These are phyloP conservation scores for Fraxinus pennsylvanica DNA, from an alignment of 257 asterid genomes.

Conservation along the genomic window DNA sequence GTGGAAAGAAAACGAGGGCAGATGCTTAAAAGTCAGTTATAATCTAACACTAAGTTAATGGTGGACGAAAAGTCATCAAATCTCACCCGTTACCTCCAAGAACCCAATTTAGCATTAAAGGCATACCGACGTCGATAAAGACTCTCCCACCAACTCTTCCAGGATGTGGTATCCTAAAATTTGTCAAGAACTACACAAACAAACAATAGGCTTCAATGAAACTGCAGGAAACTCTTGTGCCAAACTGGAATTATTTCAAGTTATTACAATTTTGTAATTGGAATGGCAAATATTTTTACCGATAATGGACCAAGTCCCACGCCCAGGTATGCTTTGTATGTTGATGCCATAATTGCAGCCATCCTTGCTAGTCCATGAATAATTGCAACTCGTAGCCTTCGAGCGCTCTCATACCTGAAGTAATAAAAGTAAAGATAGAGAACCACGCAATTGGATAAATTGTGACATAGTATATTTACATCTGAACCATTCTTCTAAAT, in stretches of 20 bases:
- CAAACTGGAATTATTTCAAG: not conserved
- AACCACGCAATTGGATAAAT: no score
- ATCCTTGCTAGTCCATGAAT: conserved; percentile 97
- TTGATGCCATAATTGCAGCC: conserved; percentile 97
- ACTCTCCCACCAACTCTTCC: conserved; percentile 95
- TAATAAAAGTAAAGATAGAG: conserved; percentile 23
- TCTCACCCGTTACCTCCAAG: conserved; percentile 95
- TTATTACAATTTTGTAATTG: not conserved
- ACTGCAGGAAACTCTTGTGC: not conserved
- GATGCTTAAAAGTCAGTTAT: not conserved
- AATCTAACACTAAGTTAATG: not conserved
- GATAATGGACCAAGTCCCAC: conserved; percentile 94
- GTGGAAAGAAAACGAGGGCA: not conserved
- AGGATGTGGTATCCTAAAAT: conserved; percentile 87
- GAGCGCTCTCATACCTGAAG: conserved; percentile 75
- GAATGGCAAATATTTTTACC: conserved; percentile 40
- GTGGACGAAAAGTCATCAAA: not conserved
- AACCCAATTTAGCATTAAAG: conserved; percentile 92
- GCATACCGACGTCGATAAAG: conserved; percentile 80
- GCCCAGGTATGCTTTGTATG: conserved; percentile 89
- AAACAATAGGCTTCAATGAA: conserved; percentile 7
- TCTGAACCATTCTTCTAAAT: no score
- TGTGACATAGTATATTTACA: no score
- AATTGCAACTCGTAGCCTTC: conserved; percentile 78
- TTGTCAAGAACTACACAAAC: conserved; percentile 69